A percentile compares a stretch with the other conserved stretches of the same genome.
phyloP scores from a whole-genome alignment of 2,329 filamentous ascomycete species.

The Colletotrichum paranaense region DNA sequence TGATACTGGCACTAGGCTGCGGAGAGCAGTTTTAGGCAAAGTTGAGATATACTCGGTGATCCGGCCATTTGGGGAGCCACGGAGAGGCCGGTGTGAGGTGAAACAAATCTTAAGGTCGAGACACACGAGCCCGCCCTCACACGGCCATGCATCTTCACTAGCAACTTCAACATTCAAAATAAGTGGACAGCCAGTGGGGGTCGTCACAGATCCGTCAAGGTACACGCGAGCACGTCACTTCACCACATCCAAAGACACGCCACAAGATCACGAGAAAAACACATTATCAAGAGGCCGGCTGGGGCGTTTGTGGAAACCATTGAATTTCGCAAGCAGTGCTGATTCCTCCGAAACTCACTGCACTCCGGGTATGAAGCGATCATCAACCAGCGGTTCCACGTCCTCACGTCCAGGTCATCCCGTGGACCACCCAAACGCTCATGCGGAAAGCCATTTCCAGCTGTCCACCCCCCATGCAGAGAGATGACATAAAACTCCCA shows the following conservation, averaged over 20 bases:
- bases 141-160: background rate
- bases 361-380: constrained; percentile 70
- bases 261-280: constrained; percentile 5
- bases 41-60: background rate
- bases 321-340: constrained; percentile 70
- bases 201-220: constrained; percentile 7
- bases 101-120: constrained; percentile 10
- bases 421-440: constrained; percentile 58
- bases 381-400: constrained; percentile 72
- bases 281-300: background rate
- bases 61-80: background rate
- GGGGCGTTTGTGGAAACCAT: constrained; percentile 57
- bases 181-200: background rate
- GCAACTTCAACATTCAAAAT: background rate
- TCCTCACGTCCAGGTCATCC: constrained; percentile 63
- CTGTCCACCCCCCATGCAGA: constrained; percentile 66
- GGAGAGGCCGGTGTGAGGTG: background rate
- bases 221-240: constrained; percentile 10
- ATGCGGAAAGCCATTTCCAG: constrained; percentile 69
- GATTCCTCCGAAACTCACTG: constrained; percentile 58
- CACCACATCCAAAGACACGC: background rate
- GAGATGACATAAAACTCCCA: constrained; percentile 34
- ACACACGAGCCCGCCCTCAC: background rate
- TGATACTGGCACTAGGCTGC: background rate
- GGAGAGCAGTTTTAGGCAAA: no score